A percentile compares a stretch with the other conserved stretches of the same genome.
phyloP scores from a whole-genome alignment of 1,284 basidiomycete genomes.

The Blastosporella zonata region DNA sequence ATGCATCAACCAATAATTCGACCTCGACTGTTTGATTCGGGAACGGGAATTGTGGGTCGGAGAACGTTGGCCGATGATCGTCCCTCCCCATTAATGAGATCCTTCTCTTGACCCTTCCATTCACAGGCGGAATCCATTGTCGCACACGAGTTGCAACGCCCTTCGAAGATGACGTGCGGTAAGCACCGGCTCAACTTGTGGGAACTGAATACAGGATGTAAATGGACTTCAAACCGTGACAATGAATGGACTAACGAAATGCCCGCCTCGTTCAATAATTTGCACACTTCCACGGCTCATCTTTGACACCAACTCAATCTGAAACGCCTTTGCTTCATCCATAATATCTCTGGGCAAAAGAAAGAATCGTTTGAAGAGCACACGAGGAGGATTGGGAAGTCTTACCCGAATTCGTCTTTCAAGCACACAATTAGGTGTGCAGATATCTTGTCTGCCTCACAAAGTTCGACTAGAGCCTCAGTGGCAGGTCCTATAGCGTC shows the following conservation, averaged over 20 bases:
- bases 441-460: background rate
- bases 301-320: background rate
- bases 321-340: background rate
- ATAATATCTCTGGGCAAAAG: background rate
- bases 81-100: too few species aligned
- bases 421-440: background rate
- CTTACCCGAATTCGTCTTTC: constrained; percentile 2
- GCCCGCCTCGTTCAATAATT: background rate
- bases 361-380: background rate
- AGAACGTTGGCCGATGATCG: too few species aligned
- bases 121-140: background rate
- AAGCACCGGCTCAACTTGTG: background rate
- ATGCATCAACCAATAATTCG: too few species aligned
- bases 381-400: background rate
- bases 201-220: background rate
- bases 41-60: too few species aligned
- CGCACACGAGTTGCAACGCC: background rate
- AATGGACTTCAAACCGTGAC: too few species aligned
- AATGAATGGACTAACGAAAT: background rate
- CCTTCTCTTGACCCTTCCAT: too few species aligned
- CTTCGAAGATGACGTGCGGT: background rate
- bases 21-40: too few species aligned
- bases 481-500: background rate
- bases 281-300: background rate
- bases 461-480: background rate